Base-by-base conservation (phyloP, 78 protist genomes). In the Ministeria vibrans region DNA sequence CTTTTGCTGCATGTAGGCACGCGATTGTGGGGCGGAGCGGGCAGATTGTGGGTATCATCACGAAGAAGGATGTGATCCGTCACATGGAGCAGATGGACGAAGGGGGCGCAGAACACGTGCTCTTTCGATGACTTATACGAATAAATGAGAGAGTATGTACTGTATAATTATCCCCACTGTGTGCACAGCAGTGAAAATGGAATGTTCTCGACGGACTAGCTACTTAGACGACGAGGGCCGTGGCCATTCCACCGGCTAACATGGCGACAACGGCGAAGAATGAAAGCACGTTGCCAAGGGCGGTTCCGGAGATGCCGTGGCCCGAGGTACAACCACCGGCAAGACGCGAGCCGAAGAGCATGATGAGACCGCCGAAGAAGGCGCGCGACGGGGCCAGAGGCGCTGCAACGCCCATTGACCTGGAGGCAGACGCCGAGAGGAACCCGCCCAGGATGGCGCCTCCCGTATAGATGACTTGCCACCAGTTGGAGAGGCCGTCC, bases 281-380 rank as follows among this genome's bases (percentile, higher is more conserved):
- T n/a, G n/a, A n/a, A n/a, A n/a, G n/a, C n/a, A n/a, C n/a, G n/a
- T n/a, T n/a, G n/a, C n/a, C n/a, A n/a, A 77, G 32, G 34, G 41
- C 45, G 45, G 66, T 73, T 11, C 81, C 80, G 42, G 53, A 30
- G 45, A 82, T 27, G 49, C 86, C 86, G 44, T 75, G 70, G 34
- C 87, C 87, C n/a, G 72, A 45, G 28, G 87, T 84, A 70, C 83
- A 78, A 59, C 87, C 87, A 0, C 83, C 87, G 32, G 83, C 87
- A 55, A 84, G 6, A 1, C 87, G 72, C 7, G 87, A 30, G 20
- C 87, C 87, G 22, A 78, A 53, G 41, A 83, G 43, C 73, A 83
- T 64, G n/a, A 83, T 39, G 36, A 66, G 2, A 0, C 86, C 86
- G 22, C 86, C 87, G 39, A 78, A 5, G n/a, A 84, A 77, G 43